Evolutionary conservation across 345 rosid genomes (phyloP), one percentile per base, ranked within the genome.

Genomic region (Salix arbutifolia): DNA sequence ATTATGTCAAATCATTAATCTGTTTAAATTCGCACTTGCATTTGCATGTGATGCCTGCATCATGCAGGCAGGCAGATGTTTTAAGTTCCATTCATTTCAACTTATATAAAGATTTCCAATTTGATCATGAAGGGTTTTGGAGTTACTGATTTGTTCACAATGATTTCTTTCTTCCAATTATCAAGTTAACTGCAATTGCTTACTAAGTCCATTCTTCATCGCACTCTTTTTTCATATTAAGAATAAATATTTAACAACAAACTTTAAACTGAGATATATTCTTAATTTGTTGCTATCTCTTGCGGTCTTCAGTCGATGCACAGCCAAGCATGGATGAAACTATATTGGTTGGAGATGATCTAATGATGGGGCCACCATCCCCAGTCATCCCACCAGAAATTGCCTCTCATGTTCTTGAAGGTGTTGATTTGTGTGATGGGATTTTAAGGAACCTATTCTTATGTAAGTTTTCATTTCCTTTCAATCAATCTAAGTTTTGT

Each of bases 281-380:
- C 18, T 46, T 21, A 21, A 58, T 68, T 50, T 44, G 23, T 25
- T 33, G 62, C 30, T 4, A 13, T 12, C 2, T 8, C 58, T 17
- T 80, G 58, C n/a, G 46, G 44, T 40, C 13, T 83, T 81, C 85
- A 96, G 99, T 93, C 30, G 98, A 93, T 90, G 82, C 99, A 56
- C 92, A 96, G 69, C 96, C 98, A 56, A 86, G 83, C 12, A 93
- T 96, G 96, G 99, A 93, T 89, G 98, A 96, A 86, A 93, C 96
- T 37, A 91, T 96, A 72, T 76, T 93, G 87, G 98, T 93, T 3
- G 94, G 97, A 70, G 99, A 92, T 77, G 98, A 96, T 84, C 84
- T 96, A 2, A 96, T 96, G 99, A 86, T 65, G 91, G 97, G 99
- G 25, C 97, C 92, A 46, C 96, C 98, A 67, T 93, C 97, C 65